Conservation (phyloP, 2,329 filamentous ascomycete species). For the Pleoardoris graminearum region DNA sequence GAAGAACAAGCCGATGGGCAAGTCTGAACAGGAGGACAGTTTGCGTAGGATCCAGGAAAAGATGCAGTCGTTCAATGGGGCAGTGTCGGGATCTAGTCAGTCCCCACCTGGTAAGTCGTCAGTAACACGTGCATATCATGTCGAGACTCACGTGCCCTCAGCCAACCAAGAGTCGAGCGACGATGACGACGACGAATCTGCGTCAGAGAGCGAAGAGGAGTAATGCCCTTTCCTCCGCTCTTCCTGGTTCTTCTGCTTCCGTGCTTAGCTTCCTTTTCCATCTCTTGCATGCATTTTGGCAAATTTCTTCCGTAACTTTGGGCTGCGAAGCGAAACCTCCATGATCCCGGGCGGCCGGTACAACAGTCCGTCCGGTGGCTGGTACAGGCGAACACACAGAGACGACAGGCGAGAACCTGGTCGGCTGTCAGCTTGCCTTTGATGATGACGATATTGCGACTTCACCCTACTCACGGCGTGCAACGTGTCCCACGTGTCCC, state of each 20-base stretch:
- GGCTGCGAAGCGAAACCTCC: background rate
- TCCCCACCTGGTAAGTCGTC: constrained; percentile 45
- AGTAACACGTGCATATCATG: constrained; percentile 1
- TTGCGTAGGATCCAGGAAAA: constrained; percentile 66
- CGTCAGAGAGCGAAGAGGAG: constrained; percentile 57
- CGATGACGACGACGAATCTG: constrained; percentile 50
- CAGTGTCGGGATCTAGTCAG: constrained; percentile 52
- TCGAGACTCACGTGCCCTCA: constrained; percentile 13
- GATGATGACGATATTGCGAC: background rate
- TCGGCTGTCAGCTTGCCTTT: constrained; percentile 1
- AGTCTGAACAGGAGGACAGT: constrained; percentile 69
- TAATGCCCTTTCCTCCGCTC: constrained; percentile 22
- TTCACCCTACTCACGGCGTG: background rate
- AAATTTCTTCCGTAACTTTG: background rate
- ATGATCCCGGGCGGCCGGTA: background rate
- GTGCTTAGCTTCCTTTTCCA: constrained; percentile 3
- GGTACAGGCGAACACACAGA: background rate
- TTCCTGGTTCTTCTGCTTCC: constrained; percentile 2
- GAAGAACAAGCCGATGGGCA: constrained; percentile 79
- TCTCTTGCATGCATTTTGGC: constrained; percentile 2
- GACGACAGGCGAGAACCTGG: background rate
- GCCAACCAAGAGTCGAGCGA: constrained; percentile 54
- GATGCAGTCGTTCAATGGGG: constrained; percentile 48
- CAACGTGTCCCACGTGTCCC: background rate
- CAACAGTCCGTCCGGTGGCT: background rate